Conservation (phyloP, 257 asterid genomes). For the Capsicum chinense region DNA sequence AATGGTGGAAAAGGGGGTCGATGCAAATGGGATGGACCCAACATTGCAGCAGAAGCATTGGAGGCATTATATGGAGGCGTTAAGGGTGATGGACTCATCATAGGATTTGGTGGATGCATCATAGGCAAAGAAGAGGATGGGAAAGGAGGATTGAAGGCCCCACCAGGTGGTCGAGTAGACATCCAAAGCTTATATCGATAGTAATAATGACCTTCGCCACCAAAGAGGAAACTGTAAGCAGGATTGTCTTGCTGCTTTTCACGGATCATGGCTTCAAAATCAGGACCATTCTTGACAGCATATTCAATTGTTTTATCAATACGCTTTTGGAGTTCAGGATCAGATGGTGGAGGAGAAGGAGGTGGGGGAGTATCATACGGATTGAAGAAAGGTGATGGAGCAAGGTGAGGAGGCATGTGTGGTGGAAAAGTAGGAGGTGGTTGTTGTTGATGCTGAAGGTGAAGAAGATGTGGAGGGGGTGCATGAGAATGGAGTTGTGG, state of each 20-base stretch:
- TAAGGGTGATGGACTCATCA: slow-evolving; percentile 70
- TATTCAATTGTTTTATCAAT: slow-evolving; percentile 90
- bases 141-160: slow-evolving; percentile 67
- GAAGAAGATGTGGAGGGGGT: slow-evolving; percentile 73
- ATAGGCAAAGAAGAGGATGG: slow-evolving; percentile 65
- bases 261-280: slow-evolving; percentile 94
- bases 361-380: slow-evolving; percentile 79
- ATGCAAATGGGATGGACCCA: slow-evolving; percentile 65
- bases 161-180: slow-evolving; percentile 65
- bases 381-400: slow-evolving; percentile 70
- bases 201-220: slow-evolving; percentile 96
- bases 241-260: slow-evolving; percentile 97
- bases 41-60: slow-evolving; percentile 47
- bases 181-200: slow-evolving; percentile 85
- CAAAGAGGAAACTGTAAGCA: slow-evolving; percentile 82
- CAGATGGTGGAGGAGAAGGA: slow-evolving; percentile 89
- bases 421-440: slow-evolving; percentile 72
- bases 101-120: slow-evolving; percentile 88
- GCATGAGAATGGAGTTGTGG: slow-evolving; percentile 63
- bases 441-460: slow-evolving; percentile 53
- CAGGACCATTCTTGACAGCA: slow-evolving; percentile 94
- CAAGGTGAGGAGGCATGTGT: slow-evolving; percentile 74
- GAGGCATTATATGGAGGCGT: slow-evolving; percentile 52
- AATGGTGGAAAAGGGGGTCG: slow-evolving; percentile 75
- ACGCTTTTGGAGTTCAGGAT: slow-evolving; percentile 89